Conservation (phyloP, 805 yeast genomes). For the Zygosaccharomyces gambellarensis region DNA sequence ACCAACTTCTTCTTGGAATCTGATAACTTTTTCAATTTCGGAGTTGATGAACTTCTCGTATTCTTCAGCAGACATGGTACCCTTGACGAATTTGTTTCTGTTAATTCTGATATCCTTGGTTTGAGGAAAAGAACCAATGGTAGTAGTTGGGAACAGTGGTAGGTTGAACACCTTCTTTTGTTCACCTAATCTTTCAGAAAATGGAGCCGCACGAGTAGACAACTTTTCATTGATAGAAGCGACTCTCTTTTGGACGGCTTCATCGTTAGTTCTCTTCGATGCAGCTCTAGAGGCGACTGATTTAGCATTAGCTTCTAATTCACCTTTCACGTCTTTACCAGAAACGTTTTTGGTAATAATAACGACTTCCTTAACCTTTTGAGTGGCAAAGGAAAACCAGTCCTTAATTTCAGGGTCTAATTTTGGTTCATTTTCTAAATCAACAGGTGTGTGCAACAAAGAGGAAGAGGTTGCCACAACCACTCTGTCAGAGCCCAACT, state of each 20-base stretch:
- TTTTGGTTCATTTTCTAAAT: slow-evolving; percentile 86
- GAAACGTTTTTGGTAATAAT: slow-evolving; percentile 81
- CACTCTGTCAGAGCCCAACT: slow-evolving; percentile 82
- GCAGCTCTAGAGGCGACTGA: slow-evolving; percentile 80
- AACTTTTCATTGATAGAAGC: slow-evolving; percentile 67
- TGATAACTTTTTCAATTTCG: slow-evolving; percentile 92
- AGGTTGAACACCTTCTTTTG: slow-evolving; percentile 86
- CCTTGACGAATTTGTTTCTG: slow-evolving; percentile 98
- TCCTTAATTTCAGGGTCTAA: slow-evolving; percentile 87
- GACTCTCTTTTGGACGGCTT: slow-evolving; percentile 83
- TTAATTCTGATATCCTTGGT: slow-evolving; percentile 97
- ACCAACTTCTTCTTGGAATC: slow-evolving; percentile 99
- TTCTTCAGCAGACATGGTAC: slow-evolving; percentile 89
- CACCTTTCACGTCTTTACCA: slow-evolving; percentile 73
- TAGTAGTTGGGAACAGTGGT: slow-evolving; percentile 99
- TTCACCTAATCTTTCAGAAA: slow-evolving; percentile 79
- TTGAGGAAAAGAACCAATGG: slow-evolving; percentile 99
- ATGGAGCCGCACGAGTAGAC: slow-evolving; percentile 81
- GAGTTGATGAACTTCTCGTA: slow-evolving; percentile 94
- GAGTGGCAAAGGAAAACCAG: slow-evolving; percentile 98
- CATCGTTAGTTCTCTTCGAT: slow-evolving; percentile 87
- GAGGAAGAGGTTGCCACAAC: slow-evolving; percentile 94
- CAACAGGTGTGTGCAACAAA: slow-evolving; percentile 97
- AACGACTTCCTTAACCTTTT: slow-evolving; percentile 90
- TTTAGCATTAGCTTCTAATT: slow-evolving; percentile 78